Evolutionary conservation across 495 filamentous ascomycete genomes (phyloP), one percentile per base, ranked within the genome.

Genomic region (Letharia lupina): DNA sequence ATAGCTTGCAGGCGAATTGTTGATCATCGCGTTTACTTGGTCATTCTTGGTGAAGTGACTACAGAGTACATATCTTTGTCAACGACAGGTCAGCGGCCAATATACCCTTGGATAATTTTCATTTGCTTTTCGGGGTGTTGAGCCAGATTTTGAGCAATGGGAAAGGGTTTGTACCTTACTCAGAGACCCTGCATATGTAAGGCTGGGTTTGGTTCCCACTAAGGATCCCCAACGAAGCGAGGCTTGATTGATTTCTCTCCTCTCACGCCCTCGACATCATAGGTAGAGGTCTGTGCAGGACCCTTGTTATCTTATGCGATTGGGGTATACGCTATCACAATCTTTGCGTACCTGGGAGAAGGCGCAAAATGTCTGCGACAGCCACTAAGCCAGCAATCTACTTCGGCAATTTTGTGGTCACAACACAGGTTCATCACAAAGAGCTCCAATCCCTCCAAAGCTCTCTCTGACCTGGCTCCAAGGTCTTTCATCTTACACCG

Each of bases 401-500:
- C 74, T 90, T 90, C 65, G 87, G 85, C 28, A 77, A 81, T 18
- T 89, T 86, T 66, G 77, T 87, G 31, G 85, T 90, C 59, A 88
- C 86, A 15, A 74, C 78, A 60, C 86, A 88, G 73, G 84, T 84
- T 61, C 47, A 37, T 33, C 33, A 8, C 59, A 61, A 28, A 73
- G 23, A 52, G 37, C 35, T 35, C 31, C 39, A 64, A 67, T 45
- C 35, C 20, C 33, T 12, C 18, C 10, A 57, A 23, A 65, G 45
- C 35, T 37, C 16, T 42, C 63, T 74, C 73, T 72, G 61, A 73
- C 60, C 23, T 60, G 18, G 37, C 28, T 42, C 45, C 54, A 86
- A 85, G 89, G 89, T 96, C 79, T 98, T 98, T 83, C 82, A 94
- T 77, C 78, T 76, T 69, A 96, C 93, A 15, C 80, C 87, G 16